phyloP scores from a whole-genome alignment of 1,284 basidiomycete species.

The Cryptococcus sp. region DNA sequence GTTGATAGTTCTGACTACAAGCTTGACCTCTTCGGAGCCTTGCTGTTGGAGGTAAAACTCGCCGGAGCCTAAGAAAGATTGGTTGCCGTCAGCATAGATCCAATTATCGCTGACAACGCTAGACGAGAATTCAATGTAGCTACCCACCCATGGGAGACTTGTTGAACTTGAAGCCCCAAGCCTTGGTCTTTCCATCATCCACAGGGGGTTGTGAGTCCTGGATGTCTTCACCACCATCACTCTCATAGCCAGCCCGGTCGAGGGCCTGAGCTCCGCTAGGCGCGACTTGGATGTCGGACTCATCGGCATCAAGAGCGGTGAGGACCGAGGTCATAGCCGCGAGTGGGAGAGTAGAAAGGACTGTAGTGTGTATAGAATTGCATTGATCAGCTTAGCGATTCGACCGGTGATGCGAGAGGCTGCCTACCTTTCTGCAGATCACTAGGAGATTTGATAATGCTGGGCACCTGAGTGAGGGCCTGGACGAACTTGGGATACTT shows the following conservation, averaged over 20 bases:
- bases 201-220: slow-evolving; percentile 22
- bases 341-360: slow-evolving; percentile 48
- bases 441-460: slow-evolving; percentile 43
- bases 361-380: slow-evolving; percentile 15
- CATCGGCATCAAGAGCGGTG: slow-evolving; percentile 47
- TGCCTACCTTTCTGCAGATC: slow-evolving; percentile 52
- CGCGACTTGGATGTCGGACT: slow-evolving; percentile 32
- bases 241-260: slow-evolving; percentile 52
- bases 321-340: slow-evolving; percentile 44
- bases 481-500: slow-evolving; percentile 53
- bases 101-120: no score
- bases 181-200: slow-evolving; percentile 37
- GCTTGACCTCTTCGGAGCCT: slow-evolving; percentile 42
- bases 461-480: slow-evolving; percentile 40
- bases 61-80: slow-evolving; percentile 42
- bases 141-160: slow-evolving; percentile 54
- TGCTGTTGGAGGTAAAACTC: slow-evolving; percentile 52
- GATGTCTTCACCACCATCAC: slow-evolving; percentile 43
- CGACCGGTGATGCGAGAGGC: neutral
- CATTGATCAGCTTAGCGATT: neutral
- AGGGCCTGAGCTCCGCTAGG: slow-evolving; percentile 31
- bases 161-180: slow-evolving; percentile 50
- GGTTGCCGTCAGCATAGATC: neutral
- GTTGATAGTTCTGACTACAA: slow-evolving; percentile 54
- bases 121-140: neutral